Conservation (phyloP, 192 early-diverging fungal genomes). For the Borealophlyctis nickersoniae region DNA sequence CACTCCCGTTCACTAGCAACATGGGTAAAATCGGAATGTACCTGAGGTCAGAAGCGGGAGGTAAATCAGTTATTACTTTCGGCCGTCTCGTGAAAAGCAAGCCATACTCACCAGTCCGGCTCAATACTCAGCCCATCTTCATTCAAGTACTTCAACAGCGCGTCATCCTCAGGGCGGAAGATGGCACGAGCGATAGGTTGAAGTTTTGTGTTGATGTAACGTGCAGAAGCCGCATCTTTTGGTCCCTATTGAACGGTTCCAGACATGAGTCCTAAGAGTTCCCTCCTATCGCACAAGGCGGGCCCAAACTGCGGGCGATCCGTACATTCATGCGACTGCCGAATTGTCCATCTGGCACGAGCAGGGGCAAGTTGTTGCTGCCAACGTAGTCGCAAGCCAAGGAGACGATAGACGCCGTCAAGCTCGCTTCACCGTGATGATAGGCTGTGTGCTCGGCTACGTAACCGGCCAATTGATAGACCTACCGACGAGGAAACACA, state of each 20-base stretch:
- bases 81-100: background rate
- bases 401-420: constrained; percentile 82
- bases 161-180: constrained; percentile 80
- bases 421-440: constrained; percentile 90
- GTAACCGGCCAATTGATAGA: constrained; percentile 82
- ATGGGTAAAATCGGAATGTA: constrained; percentile 91
- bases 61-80: background rate
- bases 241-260: constrained; percentile 58
- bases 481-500: constrained; percentile 31
- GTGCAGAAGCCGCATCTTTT: constrained; percentile 92
- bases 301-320: background rate
- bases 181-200: constrained; percentile 68
- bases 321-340: constrained; percentile 75
- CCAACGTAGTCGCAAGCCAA: constrained; percentile 96
- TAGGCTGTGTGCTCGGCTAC: constrained; percentile 87
- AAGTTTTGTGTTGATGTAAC: constrained; percentile 91
- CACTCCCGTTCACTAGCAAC: constrained; percentile 88
- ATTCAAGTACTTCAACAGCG: constrained; percentile 73
- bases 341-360: constrained; percentile 86
- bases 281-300: background rate
- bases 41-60: constrained; percentile 27
- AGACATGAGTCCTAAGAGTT: too few species aligned
- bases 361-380: constrained; percentile 86
- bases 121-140: constrained; percentile 91
- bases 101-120: constrained; percentile 76